Conservation (phyloP, 768 basidiomycete species). For the Crassisporium funariophilum region DNA sequence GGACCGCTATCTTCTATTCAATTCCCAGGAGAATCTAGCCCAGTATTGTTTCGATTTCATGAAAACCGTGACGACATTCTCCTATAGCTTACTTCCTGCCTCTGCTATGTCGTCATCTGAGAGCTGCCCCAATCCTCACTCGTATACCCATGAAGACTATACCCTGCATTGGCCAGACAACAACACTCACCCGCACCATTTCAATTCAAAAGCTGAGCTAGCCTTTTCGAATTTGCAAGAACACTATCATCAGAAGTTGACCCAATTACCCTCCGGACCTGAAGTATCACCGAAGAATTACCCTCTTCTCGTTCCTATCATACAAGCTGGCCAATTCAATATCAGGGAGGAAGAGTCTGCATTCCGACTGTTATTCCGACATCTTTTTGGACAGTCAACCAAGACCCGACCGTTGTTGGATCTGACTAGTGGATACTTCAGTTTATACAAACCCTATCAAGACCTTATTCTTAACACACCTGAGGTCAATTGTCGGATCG, state of each 20-base stretch:
- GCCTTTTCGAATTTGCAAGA: constrained; percentile 65
- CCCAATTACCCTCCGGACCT: background rate
- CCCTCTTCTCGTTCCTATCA: constrained; percentile 74
- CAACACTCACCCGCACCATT: constrained; percentile 65
- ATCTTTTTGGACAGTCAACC: constrained; percentile 30
- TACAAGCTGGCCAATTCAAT: constrained; percentile 88
- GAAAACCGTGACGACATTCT: constrained; percentile 65
- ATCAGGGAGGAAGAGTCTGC: constrained; percentile 82
- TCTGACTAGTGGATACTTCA: constrained; percentile 96
- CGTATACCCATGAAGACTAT: constrained; percentile 44
- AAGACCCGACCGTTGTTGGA: constrained; percentile 55
- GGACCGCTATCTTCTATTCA: constrained; percentile 89
- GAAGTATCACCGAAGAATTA: constrained; percentile 14
- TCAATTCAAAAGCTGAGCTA: constrained; percentile 59
- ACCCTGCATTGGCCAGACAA: constrained; percentile 68
- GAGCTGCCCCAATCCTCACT: constrained; percentile 24
- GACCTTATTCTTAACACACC: constrained; percentile 61
- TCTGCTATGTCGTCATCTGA: constrained; percentile 2
- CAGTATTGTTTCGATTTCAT: constrained; percentile 87
- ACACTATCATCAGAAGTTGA: constrained; percentile 25
- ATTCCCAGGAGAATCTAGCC: constrained; percentile 58
- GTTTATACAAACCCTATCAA: constrained; percentile 80
- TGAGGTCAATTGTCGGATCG: constrained; percentile 64
- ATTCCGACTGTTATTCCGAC: constrained; percentile 59
- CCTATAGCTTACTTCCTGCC: constrained; percentile 55